A percentile compares a stretch with the other conserved stretches of the same genome.
Evolutionary conservation across 2,329 filamentous ascomycete species (phyloP).

Genomic region (Fusarium goolgardi): DNA sequence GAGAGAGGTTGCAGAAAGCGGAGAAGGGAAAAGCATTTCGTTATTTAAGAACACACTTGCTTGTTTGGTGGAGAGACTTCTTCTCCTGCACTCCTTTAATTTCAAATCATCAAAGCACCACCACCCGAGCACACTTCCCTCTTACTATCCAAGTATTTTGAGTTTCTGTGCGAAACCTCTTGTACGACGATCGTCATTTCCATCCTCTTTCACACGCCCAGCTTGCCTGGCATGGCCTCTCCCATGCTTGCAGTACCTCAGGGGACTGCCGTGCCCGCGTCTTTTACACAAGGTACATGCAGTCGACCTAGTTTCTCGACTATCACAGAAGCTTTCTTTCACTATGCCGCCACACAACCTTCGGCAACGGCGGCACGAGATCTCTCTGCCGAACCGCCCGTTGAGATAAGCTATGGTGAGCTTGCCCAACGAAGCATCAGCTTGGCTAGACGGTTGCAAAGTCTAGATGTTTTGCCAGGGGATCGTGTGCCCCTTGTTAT

Average conservation of each 20-base stretch:
- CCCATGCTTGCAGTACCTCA: constrained; percentile 1
- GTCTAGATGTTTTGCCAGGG: constrained; percentile 56
- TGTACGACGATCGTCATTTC: constrained; percentile 36
- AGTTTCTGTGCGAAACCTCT: constrained; percentile 26
- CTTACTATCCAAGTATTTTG: constrained; percentile 16
- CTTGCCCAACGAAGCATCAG: constrained; percentile 52
- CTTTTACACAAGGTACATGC: constrained; percentile 39
- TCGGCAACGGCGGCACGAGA: constrained; percentile 54
- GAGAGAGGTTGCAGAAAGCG: constrained; percentile 5
- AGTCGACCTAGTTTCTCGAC: constrained; percentile 47
- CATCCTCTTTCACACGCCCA: constrained; percentile 1
- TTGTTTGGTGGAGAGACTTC: constrained; percentile 28
- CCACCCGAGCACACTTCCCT: constrained; percentile 1
- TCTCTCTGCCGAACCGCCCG: constrained; percentile 46
- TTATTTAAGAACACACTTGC: constrained; percentile 35
- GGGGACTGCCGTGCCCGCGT: constrained; percentile 31
- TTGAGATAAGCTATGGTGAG: constrained; percentile 59
- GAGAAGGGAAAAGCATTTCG: constrained; percentile 2
- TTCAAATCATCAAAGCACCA: constrained; percentile 31
- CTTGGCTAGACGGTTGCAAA: constrained; percentile 55
- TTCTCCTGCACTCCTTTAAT: constrained; percentile 26
- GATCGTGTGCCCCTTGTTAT: constrained; percentile 66
- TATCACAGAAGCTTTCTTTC: constrained; percentile 52
- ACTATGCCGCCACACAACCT: constrained; percentile 53
- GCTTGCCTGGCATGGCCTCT: constrained; percentile 29